Base-by-base conservation (phyloP, 2,329 filamentous ascomycete species). In the Curvularia hawaiiensis region DNA sequence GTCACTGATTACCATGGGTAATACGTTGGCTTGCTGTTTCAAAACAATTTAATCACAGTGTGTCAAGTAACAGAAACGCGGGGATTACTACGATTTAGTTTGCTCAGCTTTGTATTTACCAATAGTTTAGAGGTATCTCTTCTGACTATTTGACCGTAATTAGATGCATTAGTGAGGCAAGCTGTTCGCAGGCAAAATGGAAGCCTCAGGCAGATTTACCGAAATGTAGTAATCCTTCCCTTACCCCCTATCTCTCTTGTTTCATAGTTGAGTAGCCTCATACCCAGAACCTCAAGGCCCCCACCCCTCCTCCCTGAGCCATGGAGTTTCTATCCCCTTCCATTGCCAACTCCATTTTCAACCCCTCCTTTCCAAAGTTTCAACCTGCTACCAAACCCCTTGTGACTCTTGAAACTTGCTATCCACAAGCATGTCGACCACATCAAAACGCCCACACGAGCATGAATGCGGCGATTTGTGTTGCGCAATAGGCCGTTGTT, bases 111-210 rank as follows among this genome's bases (percentile, higher is more conserved):
- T 1, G 3, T 12, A 9, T 14, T 31, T 31, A 9, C 10, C 11
- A 31, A 31, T 12, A 31, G 10, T 14, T 12, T 4, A 14, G 11
- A 31, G 10, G 5, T 12, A 31, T 31, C 10, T 31, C 10, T 31
- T 31, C 10, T 31, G 30, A 11, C 30, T 12, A 31, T 31, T 12
- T 12, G 30, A 9, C 10, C 9, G 30, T 31, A 4, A 7, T 4
- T 10, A 31, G 66, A 71, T 68, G 67, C 70, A 66, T 64, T 67
- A 64, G 66, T 73, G 20, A 28, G 18, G 39, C 20, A 38, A 26
- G 12, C 35, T n/a, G 31, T 8, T 33, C 4, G 26, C 24, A 26
- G 12, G 14, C 11, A 43, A 43, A 6, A 26, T 14, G 14, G 16
- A 5, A 26, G 1, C 20, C 14, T 26, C 8, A 6, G 11, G 22